Evolutionary conservation across 2,329 filamentous ascomycete species (phyloP), one percentile per base, ranked within the genome.

Genomic region (Aspergillus viridinutans): DNA sequence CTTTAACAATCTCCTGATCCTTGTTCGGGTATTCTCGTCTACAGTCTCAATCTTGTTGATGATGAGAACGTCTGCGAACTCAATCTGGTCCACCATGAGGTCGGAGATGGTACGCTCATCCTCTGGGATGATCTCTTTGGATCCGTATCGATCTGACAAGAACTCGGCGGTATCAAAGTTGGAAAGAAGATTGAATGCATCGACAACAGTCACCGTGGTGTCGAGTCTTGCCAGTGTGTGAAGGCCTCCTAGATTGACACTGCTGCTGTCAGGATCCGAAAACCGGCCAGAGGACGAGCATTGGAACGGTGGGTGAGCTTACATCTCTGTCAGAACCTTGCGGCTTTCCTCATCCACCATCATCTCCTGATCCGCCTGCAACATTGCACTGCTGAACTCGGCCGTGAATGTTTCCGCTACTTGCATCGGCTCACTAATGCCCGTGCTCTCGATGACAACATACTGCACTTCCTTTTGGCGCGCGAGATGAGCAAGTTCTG

Each of bases 51-150:
- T 76, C 70, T 90, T 90, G 73, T 90, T 90, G 21, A 90, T 73
- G 3, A 90, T 79, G 14, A 90, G 80, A 6, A 90, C 86, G 61
- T 90, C 87, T 0, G 88, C 87, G 63, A 91, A 91, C 71, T 91
- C 88, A 58, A 90, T 88, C 65, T 90, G 88, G 63, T 90, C 88
- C 0, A 89, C 86, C 81, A 90, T 88, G 0, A 91, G 78, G 62
- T 90, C 87, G 0, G 87, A 89, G 2, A 91, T 87, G 0, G 86
- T 90, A 0, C 88, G 77, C 62, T 91, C 87, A 58, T 91, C 88
- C 61, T 90, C 88, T 0, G 83, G 69, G 4, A 83, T 77, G 1
- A 87, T 83, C 28, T 87, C 85, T 4, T 86, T 80, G 12, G 78
- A 70, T 1, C 80, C 78, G 55, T 82, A 84, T 1, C 88, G 81